phyloP scores from a whole-genome alignment of 352 stramenopile species.

The Plasmopara muralis region DNA sequence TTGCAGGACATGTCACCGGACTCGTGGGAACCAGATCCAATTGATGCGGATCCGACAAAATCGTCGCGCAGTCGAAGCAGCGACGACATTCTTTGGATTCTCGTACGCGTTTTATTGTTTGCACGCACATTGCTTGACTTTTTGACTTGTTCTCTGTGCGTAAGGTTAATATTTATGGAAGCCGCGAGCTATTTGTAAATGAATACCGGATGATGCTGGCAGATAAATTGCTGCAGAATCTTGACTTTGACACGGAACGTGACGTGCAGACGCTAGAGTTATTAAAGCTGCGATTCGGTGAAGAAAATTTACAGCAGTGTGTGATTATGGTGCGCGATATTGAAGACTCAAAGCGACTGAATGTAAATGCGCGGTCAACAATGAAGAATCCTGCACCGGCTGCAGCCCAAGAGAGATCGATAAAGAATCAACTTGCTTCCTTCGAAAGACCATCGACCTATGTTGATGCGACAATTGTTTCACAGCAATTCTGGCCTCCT shows the following conservation, averaged over 20 bases:
- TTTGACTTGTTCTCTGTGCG: neutral
- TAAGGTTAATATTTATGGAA: constrained; percentile 96
- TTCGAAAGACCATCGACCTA: constrained; percentile 1
- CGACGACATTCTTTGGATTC: constrained; percentile 95
- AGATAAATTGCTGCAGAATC: constrained; percentile 93
- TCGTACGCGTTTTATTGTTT: constrained; percentile 45
- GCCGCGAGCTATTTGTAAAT: constrained; percentile 97
- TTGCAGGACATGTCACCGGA: constrained; percentile 68
- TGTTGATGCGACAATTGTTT: constrained; percentile 93
- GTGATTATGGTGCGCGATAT: constrained; percentile 98
- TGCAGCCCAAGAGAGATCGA: neutral
- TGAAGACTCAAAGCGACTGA: constrained; percentile 94
- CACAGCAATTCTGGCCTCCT: constrained; percentile 96
- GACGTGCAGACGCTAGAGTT: constrained; percentile 94
- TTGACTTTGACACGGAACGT: constrained; percentile 92
- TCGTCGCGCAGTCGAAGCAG: constrained; percentile 69
- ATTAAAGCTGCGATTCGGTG: constrained; percentile 95
- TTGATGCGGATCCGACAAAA: constrained; percentile 80
- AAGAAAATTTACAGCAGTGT: constrained; percentile 91
- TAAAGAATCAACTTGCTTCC: neutral
- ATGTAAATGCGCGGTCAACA: constrained; percentile 79
- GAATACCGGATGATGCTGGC: constrained; percentile 98
- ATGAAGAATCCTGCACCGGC: constrained; percentile 13
- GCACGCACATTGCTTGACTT: neutral
- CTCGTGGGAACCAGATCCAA: constrained; percentile 88